Base-by-base conservation (phyloP, 495 filamentous ascomycete species). In the Podospora pseudocomata region DNA sequence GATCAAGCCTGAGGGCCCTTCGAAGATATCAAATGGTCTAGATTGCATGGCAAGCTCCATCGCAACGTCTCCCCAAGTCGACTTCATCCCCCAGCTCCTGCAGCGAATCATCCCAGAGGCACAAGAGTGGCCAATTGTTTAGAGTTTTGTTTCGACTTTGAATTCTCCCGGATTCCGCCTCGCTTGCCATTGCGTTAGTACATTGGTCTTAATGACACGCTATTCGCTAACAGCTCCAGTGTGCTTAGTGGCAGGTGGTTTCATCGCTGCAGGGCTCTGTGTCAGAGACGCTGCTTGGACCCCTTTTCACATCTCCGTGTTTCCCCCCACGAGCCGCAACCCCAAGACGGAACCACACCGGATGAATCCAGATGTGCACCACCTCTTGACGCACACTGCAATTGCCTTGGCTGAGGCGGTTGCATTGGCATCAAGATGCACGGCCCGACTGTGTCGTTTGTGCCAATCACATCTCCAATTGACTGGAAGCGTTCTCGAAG, bases 241-340 rank as follows among this genome's bases (percentile, higher is more conserved):
- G 2, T 19, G 65, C 49, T 53, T 54, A 58, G 16, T n/a, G 19
- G 54, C 59, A 26, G 57, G 20, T 44, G 65, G 73, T 75, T 75
- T 75, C 68, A 75, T 69, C 64, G 62, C 15, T 60, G 44, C 67
- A 62, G 73, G 68, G 73, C 67, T 62, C 5, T 64, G 70, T 74
- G 60, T 74, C 72, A 74, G 72, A 70, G 39, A 62, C 63, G 34
- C 67, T 49, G 65, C 69, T 71, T 67, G 65, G 67, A 62, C 70
- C 70, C 60, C 65, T 57, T 55, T 63, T 32, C 60, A 60, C 60
- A 32, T 67, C 60, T 60, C 68, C 49, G 7, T 61, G 59, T 49
- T 60, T 60, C 63, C 54, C 57, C 49, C 64, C 32, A 32, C 67
- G 19, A 65, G 28, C 67, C 64, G 56, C 66, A 32, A 64, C 30